phyloP scores from a whole-genome alignment of 495 filamentous ascomycete genomes.

The Mytilinidion resinicola region DNA sequence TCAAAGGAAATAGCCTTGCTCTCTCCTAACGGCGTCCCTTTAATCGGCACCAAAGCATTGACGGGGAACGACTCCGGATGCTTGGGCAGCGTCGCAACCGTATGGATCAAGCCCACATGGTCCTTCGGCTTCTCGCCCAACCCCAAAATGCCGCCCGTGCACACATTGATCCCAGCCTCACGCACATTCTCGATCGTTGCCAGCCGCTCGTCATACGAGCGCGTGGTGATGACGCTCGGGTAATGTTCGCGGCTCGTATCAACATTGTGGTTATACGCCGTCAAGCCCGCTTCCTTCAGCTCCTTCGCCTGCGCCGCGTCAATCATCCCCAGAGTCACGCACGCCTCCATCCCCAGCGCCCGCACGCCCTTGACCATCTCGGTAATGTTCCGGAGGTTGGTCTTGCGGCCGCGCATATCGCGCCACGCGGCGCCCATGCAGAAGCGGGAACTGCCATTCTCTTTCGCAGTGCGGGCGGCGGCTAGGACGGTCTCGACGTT shows the following conservation, averaged over 20 bases:
- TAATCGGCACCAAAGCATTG: slow-evolving; percentile 79
- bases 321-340: slow-evolving; percentile 86
- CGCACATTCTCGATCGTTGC: slow-evolving; percentile 67
- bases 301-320: slow-evolving; percentile 68
- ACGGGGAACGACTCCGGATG: slow-evolving; percentile 84
- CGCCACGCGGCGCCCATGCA: slow-evolving; percentile 91
- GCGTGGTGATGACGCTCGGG: slow-evolving; percentile 70
- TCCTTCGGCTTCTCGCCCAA: slow-evolving; percentile 69
- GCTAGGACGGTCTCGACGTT: slow-evolving; percentile 69
- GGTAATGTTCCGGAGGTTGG: slow-evolving; percentile 67
- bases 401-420: slow-evolving; percentile 84
- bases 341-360: slow-evolving; percentile 76
- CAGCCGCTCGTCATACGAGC: slow-evolving; percentile 77
- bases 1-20: slow-evolving; percentile 64
- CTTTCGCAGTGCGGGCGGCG: slow-evolving; percentile 67
- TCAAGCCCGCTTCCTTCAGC: slow-evolving; percentile 73
- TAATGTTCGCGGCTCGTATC: slow-evolving; percentile 85
- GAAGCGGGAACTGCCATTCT: slow-evolving; percentile 76
- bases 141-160: slow-evolving; percentile 75
- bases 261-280: slow-evolving; percentile 86
- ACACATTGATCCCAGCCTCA: slow-evolving; percentile 78
- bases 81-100: slow-evolving; percentile 62
- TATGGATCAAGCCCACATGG: slow-evolving; percentile 71
- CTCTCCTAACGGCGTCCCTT: slow-evolving; percentile 73
- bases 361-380: slow-evolving; percentile 73